These are phyloP conservation scores for Pseudogymnoascus sp. DNA, from an alignment of 2,329 filamentous ascomycete genomes.

Conservation along the genomic window DNA sequence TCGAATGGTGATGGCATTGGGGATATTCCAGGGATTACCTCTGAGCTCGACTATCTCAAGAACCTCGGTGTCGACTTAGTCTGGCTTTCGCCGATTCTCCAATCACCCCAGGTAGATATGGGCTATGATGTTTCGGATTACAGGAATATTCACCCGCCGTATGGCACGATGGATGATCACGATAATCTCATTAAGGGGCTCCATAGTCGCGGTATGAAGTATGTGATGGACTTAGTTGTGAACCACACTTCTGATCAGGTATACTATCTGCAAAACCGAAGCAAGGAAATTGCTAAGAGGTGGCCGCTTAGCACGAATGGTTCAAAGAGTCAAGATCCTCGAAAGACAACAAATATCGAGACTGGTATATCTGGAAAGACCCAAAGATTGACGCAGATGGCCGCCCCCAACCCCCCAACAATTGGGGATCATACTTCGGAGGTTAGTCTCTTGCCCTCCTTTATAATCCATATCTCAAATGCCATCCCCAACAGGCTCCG, in stretches of 20 bases:
- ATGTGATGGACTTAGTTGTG: constrained; percentile 68
- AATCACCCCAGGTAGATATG: constrained; percentile 61
- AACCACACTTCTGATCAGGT: constrained; percentile 55
- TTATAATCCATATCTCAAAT: neutral
- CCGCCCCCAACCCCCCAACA: constrained; percentile 35
- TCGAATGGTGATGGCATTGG: constrained; percentile 53
- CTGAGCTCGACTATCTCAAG: constrained; percentile 54
- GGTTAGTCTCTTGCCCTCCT: constrained; percentile 37
- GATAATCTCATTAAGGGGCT: constrained; percentile 52
- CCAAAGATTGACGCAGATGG: constrained; percentile 29
- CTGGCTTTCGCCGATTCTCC: constrained; percentile 61
- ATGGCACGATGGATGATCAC: constrained; percentile 61
- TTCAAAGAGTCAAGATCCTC: constrained; percentile 46
- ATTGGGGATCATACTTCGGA: constrained; percentile 36
- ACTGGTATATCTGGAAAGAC: constrained; percentile 59
- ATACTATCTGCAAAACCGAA: neutral
- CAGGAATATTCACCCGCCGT: constrained; percentile 55
- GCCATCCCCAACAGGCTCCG: constrained; percentile 25
- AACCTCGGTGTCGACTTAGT: constrained; percentile 55
- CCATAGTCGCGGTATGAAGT: constrained; percentile 54
- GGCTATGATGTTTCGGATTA: constrained; percentile 67
- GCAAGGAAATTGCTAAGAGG: constrained; percentile 27
- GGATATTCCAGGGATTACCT: constrained; percentile 55
- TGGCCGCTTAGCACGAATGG: constrained; percentile 46
- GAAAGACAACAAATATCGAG: constrained; percentile 44